A percentile compares a stretch with the other conserved stretches of the same genome.
phyloP scores from a whole-genome alignment of 164 flowering plant species.

The Litsea cubeba region DNA sequence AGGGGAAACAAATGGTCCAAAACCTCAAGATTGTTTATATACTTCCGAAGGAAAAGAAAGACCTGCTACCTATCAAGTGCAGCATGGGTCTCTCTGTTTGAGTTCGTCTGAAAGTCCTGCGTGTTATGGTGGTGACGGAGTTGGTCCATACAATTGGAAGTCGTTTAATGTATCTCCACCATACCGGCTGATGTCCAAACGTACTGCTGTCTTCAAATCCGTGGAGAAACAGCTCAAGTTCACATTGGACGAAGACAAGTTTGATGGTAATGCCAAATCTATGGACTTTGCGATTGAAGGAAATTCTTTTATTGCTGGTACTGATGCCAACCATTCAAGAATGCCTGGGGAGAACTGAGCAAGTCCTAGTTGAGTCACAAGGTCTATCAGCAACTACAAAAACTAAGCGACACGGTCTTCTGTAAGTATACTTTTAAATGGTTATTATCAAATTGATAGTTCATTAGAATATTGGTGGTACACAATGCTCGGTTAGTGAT shows the following conservation, averaged over 20 bases:
- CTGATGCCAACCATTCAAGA: background rate
- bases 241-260: conserved; percentile 34
- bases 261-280: conserved; percentile 24
- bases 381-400: conserved; percentile 17
- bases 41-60: conserved; percentile 23
- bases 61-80: conserved; percentile 19
- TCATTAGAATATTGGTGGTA: too few species aligned
- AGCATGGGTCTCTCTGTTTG: conserved; percentile 17
- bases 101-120: conserved; percentile 26
- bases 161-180: conserved; percentile 73
- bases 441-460: too few species aligned
- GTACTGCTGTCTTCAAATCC: conserved; percentile 64
- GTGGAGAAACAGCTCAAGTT: conserved; percentile 81
- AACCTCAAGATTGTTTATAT: conserved; percentile 12
- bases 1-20: conserved; percentile 8
- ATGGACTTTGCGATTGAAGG: conserved; percentile 22
- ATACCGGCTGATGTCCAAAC: conserved; percentile 63
- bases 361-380: conserved; percentile 6
- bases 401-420: conserved; percentile 29
- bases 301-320: conserved; percentile 20
- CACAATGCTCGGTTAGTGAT: too few species aligned
- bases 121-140: conserved; percentile 11
- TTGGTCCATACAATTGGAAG: conserved; percentile 20
- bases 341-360: background rate
- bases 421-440: conserved; percentile 16